Base-by-base conservation (phyloP, 2,329 filamentous ascomycete genomes). In the Drechslerella stenobrocha region DNA sequence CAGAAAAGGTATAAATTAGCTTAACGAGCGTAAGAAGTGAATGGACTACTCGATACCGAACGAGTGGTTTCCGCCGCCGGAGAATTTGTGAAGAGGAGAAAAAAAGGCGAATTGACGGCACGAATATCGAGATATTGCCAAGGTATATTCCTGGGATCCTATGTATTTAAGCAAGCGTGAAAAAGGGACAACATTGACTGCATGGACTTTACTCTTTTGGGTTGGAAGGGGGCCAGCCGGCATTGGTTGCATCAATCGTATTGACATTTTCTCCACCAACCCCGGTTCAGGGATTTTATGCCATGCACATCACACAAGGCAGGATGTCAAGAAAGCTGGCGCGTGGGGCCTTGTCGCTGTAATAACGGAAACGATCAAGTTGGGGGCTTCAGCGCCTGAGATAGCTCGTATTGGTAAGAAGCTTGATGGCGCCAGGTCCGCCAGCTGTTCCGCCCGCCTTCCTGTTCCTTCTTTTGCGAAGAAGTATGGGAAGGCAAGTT, bases 251-350 rank as follows among this genome's bases (percentile, higher is more conserved):
- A 30, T 32, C 30, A 28, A 24, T 53, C 47, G 42, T 32, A 56
- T 47, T 60, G 61, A 47, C 45, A 37, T 52, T 58, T 34, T 44
- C 40, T 59, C 52, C 40, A 40, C 40, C 24, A 13, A 52, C 40
- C 50, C 61, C 56, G 47, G 48, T 45, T 67, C 63, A 67, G 63
- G 63, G 63, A 60, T 65, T 56, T 37, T 60, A 18, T 48, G 53
- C 61, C 44, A 60, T 67, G 63, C 48, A 37, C 35, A 46, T 56
- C 63, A 32, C 63, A 67, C 59, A 67, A 67, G 63, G 63, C 63
- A 67, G 63, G 63, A 45, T 67, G 53, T 60, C 55, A 51, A 56
- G 37, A 56, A 53, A 45, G 55, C 51, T 67, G 63, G 63, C 51
- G 63, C 48, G 34, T 45, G 34, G 46, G 45, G 50, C 44, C 37